Conservation (phyloP, 108 stramenopile species). For the Bacterosira constricta region DNA sequence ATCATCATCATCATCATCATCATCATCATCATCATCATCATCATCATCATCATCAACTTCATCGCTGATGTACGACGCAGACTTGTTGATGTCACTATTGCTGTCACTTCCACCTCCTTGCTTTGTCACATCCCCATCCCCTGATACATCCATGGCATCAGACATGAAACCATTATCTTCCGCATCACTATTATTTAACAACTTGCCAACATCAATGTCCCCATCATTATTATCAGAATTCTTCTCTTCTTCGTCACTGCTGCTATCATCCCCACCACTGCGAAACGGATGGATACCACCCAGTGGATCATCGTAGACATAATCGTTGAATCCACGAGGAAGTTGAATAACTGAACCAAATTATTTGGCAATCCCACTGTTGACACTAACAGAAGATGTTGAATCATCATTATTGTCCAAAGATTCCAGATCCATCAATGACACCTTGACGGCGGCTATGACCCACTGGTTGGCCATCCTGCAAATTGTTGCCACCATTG, state of each 20-base stretch:
- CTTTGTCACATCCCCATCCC: constrained; percentile 3
- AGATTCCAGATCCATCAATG: constrained; percentile 24
- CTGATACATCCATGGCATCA: constrained; percentile 41
- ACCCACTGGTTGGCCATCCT: no score
- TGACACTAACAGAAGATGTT: no score
- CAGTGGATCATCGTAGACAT: constrained; percentile 43
- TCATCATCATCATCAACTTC: constrained; percentile 34
- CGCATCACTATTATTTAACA: not conserved
- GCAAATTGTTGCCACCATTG: no score
- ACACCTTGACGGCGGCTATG: constrained; percentile 30
- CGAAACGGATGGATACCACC: constrained; percentile 27
- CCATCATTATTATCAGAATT: no score
- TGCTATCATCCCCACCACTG: constrained; percentile 6
- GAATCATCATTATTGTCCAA: not conserved
- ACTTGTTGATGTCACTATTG: not conserved
- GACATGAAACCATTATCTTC: constrained; percentile 42
- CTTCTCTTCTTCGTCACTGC: constrained; percentile 21
- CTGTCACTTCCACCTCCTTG: not conserved
- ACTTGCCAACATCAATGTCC: no score
- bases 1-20: constrained; percentile 31
- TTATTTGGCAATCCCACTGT: constrained; percentile 21
- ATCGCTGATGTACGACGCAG: constrained; percentile 8
- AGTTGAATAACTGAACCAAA: constrained; percentile 33
- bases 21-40: constrained; percentile 20
- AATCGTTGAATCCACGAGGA: constrained; percentile 29